Evolutionary conservation across 352 stramenopile species (phyloP).

Genomic region (Phytopythium montanum): DNA sequence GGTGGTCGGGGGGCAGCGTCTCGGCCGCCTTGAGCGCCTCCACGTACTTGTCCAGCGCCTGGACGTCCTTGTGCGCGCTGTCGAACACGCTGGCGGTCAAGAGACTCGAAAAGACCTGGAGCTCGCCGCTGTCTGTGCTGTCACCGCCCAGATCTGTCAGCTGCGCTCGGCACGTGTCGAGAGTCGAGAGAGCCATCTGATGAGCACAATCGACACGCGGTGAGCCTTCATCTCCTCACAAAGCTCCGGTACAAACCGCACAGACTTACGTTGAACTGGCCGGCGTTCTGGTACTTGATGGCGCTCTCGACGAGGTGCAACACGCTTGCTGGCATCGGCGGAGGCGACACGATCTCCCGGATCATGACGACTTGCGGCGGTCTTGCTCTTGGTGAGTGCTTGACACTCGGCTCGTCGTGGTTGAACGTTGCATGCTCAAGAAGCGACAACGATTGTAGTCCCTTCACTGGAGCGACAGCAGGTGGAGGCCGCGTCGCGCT

Average conservation of each 20-base stretch:
- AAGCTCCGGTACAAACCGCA: background rate
- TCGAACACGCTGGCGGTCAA: constrained; percentile 52
- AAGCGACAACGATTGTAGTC: background rate
- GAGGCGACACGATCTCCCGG: constrained; percentile 46
- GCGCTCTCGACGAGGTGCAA: constrained; percentile 48
- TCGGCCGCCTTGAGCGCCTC: constrained; percentile 45
- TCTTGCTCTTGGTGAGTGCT: background rate
- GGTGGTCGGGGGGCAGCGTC: constrained; percentile 29
- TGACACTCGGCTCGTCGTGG: background rate
- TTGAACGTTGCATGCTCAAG: background rate
- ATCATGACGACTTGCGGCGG: constrained; percentile 51
- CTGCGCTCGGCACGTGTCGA: constrained; percentile 38
- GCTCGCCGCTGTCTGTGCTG: constrained; percentile 15
- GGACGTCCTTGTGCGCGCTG: constrained; percentile 43
- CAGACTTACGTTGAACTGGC: constrained; percentile 53
- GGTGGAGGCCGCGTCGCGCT: background rate
- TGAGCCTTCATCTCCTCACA: background rate
- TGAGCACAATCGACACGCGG: background rate
- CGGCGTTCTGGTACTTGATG: constrained; percentile 63
- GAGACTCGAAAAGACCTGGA: constrained; percentile 48
- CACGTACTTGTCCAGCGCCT: constrained; percentile 41
- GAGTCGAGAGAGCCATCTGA: constrained; percentile 54
- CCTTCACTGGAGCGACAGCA: background rate
- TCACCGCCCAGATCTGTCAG: background rate
- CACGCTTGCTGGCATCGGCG: constrained; percentile 28